phyloP scores from a whole-genome alignment of 305 asterid genomes.

The Fraxinus angustifolia region DNA sequence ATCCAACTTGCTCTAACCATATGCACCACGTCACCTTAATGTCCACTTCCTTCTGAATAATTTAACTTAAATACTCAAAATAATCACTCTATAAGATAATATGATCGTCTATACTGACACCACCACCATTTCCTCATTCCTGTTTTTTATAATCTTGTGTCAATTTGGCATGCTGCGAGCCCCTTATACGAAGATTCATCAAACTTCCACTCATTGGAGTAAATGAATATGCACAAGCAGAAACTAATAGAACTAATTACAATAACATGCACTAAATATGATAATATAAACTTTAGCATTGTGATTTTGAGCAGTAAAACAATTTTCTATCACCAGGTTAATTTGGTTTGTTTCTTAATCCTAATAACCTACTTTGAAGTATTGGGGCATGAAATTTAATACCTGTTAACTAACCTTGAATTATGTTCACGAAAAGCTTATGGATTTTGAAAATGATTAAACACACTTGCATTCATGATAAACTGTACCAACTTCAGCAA shows the following conservation, averaged over 20 bases:
- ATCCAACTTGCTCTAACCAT: not conserved
- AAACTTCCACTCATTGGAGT: not conserved
- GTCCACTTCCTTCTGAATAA: not conserved
- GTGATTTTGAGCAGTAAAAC: not conserved
- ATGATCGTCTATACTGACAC: not conserved
- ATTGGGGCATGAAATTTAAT: not conserved
- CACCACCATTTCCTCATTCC: not conserved
- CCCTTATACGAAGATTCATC: not conserved
- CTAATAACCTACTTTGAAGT: not conserved
- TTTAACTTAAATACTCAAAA: not conserved
- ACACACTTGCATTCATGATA: not conserved
- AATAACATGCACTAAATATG: not conserved
- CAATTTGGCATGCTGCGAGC: not conserved
- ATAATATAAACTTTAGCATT: not conserved
- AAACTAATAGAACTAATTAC: not conserved
- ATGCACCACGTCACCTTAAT: not conserved
- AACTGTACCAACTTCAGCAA: not conserved
- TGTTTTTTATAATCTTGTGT: not conserved
- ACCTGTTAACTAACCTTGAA: not conserved
- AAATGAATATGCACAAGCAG: not conserved
- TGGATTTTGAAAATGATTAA: not conserved
- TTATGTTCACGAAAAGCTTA: not conserved
- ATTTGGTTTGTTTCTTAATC: not conserved
- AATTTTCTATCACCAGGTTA: not conserved
- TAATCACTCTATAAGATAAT: not conserved